Evolutionary conservation across 2,329 filamentous ascomycete species (phyloP).

Genomic region (Pyricularia sp.): DNA sequence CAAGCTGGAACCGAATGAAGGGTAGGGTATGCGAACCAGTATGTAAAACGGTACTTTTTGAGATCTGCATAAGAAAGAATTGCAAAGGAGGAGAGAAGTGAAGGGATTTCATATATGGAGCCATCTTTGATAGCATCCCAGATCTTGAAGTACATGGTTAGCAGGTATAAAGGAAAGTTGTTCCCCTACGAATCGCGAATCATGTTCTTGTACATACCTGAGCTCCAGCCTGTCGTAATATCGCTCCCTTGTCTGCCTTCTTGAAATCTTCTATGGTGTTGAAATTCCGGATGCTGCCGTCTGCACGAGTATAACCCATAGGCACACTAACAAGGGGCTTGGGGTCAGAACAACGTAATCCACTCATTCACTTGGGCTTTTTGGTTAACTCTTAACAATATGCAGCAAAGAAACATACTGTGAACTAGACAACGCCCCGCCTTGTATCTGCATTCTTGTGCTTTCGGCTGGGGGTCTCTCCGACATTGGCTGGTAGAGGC

Average conservation of each 20-base stretch:
- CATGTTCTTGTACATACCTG: conserved; percentile 44
- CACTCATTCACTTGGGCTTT: background rate
- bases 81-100: conserved; percentile 79
- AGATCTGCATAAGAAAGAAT: conserved; percentile 90
- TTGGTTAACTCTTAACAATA: background rate
- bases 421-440: conserved; percentile 73
- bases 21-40: conserved; percentile 95
- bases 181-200: background rate
- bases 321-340: conserved; percentile 37
- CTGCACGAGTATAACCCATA: conserved; percentile 67
- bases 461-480: conserved; percentile 64
- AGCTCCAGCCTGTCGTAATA: conserved; percentile 69
- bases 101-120: conserved; percentile 91
- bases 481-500: conserved; percentile 77
- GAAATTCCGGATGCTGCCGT: conserved; percentile 91
- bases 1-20: conserved; percentile 82
- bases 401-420: conserved; percentile 54
- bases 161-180: background rate
- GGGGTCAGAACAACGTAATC: background rate
- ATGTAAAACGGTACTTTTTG: conserved; percentile 96
- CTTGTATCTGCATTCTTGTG: conserved; percentile 83
- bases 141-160: conserved; percentile 45
- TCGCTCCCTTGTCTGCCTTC: conserved; percentile 66
- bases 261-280: conserved; percentile 95
- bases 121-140: conserved; percentile 98